Base-by-base conservation (phyloP, 208 protist genomes). In the Wallacemonas sp. region DNA sequence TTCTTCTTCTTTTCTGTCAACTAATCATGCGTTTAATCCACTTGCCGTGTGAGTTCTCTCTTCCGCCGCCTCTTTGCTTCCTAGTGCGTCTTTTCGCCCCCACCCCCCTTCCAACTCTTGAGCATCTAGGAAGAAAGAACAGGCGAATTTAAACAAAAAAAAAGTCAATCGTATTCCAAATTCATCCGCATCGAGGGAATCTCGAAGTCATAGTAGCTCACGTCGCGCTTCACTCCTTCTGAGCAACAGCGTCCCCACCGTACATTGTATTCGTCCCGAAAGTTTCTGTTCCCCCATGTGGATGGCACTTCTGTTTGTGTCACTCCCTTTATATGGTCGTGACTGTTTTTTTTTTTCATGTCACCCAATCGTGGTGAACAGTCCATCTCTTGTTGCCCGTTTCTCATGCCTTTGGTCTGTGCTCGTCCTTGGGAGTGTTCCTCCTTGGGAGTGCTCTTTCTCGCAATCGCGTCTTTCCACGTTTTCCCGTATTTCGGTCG, bases 21-120 rank as follows among this genome's bases (percentile, higher is more conserved):
- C 0, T 54, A 31, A 21, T 31, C 5, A 31, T 38, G 51, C 51
- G 51, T 41, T 58, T 58, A 58, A 58, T 39, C 19, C 30, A 41
- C 9, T 14, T 41, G 14, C 36, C 6, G 9, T 41, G 36, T 19
- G 9, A 33, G 27, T 30, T 3, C 47, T 66, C 60, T 41, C 1
- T 63, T 44, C 38, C 38, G 11, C 62, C 21, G 56, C 24, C 33
- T 75, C 49, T 8, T 65, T 47, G 19, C 60, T 64, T 12, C 46
- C 24, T 45, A 56, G 11, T 14, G 21, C 41, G 9, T 77, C 22
- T 71, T 47, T 77, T 66, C 27, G 39, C 9, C 34, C 36, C n/a
- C n/a, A n/a, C n/a, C n/a, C n/a, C n/a, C n/a, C n/a, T n/a, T n/a
- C n/a, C n/a, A n/a, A n/a, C n/a, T n/a, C n/a, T n/a, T n/a, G n/a